phyloP scores from a whole-genome alignment of 2,329 filamentous ascomycete genomes.

The Fusarium redolens region DNA sequence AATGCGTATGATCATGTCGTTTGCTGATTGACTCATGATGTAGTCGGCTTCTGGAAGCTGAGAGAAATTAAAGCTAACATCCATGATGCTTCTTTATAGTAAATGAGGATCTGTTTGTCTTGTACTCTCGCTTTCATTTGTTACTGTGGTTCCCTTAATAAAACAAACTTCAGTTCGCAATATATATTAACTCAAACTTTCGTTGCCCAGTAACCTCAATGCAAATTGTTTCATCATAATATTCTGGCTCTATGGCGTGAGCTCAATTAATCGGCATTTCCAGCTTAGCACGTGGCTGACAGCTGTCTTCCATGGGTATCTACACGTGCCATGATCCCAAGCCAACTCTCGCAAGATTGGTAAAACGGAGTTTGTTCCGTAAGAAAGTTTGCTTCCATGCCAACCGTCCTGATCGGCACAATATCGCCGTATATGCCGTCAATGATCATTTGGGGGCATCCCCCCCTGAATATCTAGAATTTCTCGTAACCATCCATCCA shows the following conservation, averaged over 20 bases:
- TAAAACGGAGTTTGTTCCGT: constrained; percentile 1
- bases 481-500: not conserved
- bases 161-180: not conserved
- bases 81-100: not conserved
- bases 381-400: constrained; percentile 13
- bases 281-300: constrained; percentile 32
- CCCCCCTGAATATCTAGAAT: constrained; percentile 2
- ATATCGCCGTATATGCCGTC: constrained; percentile 5
- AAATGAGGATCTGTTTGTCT: not conserved
- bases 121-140: not conserved
- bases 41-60: not conserved
- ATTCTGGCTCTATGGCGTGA: constrained; percentile 9
- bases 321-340: constrained; percentile 17
- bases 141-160: not conserved
- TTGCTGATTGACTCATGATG: not conserved
- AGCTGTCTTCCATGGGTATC: constrained; percentile 27
- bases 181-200: not conserved
- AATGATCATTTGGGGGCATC: not conserved
- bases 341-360: constrained; percentile 20
- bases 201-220: not conserved
- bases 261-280: constrained; percentile 7
- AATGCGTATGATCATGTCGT: too few species aligned
- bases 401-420: constrained; percentile 6
- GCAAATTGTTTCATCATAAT: not conserved
- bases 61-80: not conserved